Percentiles rank a stretch among this genome's conserved stretches.
Conservation (phyloP, 345 rosid genomes). For the Eucalyptus shirleyi region DNA sequence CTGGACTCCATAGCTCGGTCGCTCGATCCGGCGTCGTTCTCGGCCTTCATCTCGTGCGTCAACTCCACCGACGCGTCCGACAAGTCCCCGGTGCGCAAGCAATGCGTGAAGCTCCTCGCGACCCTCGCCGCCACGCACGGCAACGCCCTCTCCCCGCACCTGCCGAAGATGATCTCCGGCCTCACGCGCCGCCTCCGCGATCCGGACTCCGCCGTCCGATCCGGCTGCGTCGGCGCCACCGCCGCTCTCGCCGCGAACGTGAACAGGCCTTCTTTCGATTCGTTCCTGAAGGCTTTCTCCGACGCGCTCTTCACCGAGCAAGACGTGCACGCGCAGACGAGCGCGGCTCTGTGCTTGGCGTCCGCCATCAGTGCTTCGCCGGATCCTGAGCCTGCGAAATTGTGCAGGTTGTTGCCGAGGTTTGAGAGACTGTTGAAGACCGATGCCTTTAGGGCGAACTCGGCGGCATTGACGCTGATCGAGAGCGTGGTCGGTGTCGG, state of each 20-base stretch:
- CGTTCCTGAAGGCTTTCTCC: conserved; percentile 59
- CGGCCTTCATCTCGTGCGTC: conserved; percentile 56
- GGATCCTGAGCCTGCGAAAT: conserved; percentile 54
- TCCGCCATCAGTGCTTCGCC: conserved; percentile 65
- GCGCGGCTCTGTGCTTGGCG: conserved; percentile 76
- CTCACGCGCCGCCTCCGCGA: conserved; percentile 73
- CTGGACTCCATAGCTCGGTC: conserved; percentile 52
- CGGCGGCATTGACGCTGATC: conserved; percentile 61
- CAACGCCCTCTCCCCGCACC: conserved; percentile 43
- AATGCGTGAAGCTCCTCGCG: conserved; percentile 61
- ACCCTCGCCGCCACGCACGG: conserved; percentile 35
- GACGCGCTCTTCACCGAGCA: conserved; percentile 92
- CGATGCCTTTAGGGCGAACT: conserved; percentile 62
- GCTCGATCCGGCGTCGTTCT: conserved; percentile 42
- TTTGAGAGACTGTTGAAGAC: conserved; percentile 67
- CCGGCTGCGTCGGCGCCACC: conserved; percentile 53
- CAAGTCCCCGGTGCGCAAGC: conserved; percentile 62
- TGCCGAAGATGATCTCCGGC: conserved; percentile 56
- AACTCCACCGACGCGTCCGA: conserved; percentile 64
- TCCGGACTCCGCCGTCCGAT: conserved; percentile 61
- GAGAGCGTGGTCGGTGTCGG: conserved; percentile 85
- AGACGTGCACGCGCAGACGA: conserved; percentile 64
- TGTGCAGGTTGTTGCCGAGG: conserved; percentile 37
- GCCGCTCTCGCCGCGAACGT: conserved; percentile 50
- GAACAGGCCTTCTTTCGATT: conserved; percentile 41